phyloP scores from a whole-genome alignment of 1,284 basidiomycete genomes.

The Inonotus hispidus region DNA sequence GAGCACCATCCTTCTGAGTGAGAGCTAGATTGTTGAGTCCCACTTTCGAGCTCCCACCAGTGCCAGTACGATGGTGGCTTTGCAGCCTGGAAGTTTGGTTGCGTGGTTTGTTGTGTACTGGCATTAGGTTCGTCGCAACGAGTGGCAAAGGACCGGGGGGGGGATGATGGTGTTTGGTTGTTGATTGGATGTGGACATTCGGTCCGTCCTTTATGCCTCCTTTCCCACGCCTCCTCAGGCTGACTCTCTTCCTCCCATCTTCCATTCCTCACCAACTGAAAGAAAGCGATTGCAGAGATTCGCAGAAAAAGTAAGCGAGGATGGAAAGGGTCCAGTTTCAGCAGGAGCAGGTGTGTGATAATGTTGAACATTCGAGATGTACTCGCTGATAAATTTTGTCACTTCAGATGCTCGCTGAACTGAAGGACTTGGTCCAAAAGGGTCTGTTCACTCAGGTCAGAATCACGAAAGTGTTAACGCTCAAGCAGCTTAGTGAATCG shows the following conservation, averaged over 20 bases:
- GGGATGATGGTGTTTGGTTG: not conserved
- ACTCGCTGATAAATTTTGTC: conserved; percentile 12
- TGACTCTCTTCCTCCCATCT: not conserved
- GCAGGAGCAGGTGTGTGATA: conserved; percentile 70
- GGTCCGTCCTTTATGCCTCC: not conserved
- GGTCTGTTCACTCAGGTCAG: conserved; percentile 80
- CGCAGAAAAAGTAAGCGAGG: conserved; percentile 17
- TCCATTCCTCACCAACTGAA: not conserved
- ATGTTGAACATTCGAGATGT: not conserved
- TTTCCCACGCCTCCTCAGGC: not conserved
- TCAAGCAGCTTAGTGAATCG: not conserved
- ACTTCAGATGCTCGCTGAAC: conserved; percentile 83
- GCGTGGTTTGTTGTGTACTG: conserved; percentile 37
- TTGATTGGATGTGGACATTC: not conserved
- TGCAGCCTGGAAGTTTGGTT: conserved; percentile 34
- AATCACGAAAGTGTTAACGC: not conserved
- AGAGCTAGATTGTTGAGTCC: conserved; percentile 52
- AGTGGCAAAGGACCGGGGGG: not conserved
- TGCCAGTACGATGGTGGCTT: conserved; percentile 57
- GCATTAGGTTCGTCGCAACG: conserved; percentile 2
- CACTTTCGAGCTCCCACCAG: conserved; percentile 44
- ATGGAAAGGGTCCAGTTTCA: conserved; percentile 96
- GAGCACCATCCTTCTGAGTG: conserved; percentile 52
- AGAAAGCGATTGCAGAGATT: not conserved
- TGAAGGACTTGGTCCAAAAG: conserved; percentile 89